Percentiles rank a stretch among this genome's conserved stretches.
Evolutionary conservation across 2,329 filamentous ascomycete genomes (phyloP).

Genomic region (Biscogniauxia sp.): DNA sequence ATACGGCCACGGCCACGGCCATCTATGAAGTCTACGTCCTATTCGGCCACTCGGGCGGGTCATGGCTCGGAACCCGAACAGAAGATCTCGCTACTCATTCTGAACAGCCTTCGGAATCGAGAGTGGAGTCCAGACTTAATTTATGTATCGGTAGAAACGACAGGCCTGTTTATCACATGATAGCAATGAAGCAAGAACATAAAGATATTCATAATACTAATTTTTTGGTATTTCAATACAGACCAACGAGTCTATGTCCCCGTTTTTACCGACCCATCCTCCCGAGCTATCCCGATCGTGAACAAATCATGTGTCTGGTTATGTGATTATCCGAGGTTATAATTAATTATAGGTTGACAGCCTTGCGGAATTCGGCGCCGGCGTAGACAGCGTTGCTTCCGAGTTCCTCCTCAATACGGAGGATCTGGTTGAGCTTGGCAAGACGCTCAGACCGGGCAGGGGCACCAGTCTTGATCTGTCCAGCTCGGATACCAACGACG

Average conservation of each 20-base stretch:
- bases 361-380: conserved; percentile 85
- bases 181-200: background rate
- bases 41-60: background rate
- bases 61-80: conserved; percentile 5
- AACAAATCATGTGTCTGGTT: conserved; percentile 19
- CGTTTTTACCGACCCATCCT: conserved; percentile 27
- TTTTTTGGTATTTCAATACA: conserved; percentile 20
- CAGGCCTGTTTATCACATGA: background rate
- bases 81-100: conserved; percentile 4
- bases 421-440: conserved; percentile 99
- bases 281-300: conserved; percentile 27
- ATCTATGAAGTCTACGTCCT: background rate
- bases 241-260: conserved; percentile 26
- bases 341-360: conserved; percentile 74
- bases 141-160: background rate
- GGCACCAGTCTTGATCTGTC: conserved; percentile 99
- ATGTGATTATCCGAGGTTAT: conserved; percentile 13
- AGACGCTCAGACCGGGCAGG: conserved; percentile 96
- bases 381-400: conserved; percentile 89
- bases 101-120: background rate
- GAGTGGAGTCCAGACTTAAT: background rate
- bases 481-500: conserved; percentile 90
- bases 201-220: conserved; percentile 5
- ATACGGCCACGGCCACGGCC: background rate
- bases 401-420: conserved; percentile 99